Evolutionary conservation across 768 basidiomycete genomes (phyloP).

Genomic region (Russula brevipes): DNA sequence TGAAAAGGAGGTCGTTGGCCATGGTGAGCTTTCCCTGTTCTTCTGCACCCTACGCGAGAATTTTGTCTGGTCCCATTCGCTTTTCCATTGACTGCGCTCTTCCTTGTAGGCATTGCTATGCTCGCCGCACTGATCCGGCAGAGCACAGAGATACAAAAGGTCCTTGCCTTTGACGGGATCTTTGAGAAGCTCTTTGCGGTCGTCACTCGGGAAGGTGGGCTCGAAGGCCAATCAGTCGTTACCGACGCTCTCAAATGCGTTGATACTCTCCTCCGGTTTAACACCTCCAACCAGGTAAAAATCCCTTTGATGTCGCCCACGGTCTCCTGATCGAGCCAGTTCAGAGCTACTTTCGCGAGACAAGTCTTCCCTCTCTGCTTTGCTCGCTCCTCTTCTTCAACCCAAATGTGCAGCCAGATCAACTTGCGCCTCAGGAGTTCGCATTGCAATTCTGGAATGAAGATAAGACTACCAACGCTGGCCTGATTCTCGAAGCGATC

Average conservation of each 20-base stretch:
- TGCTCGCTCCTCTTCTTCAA: slow-evolving; percentile 70
- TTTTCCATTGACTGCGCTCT: slow-evolving; percentile 3
- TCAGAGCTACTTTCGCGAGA: slow-evolving; percentile 96
- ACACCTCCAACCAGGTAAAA: slow-evolving; percentile 86
- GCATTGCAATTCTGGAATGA: slow-evolving; percentile 95
- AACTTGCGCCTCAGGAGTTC: slow-evolving; percentile 77
- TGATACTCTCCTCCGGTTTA: slow-evolving; percentile 84
- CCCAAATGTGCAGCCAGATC: slow-evolving; percentile 50
- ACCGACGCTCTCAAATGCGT: slow-evolving; percentile 83
- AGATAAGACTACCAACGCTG: slow-evolving; percentile 78
- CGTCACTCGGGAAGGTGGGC: slow-evolving; percentile 80
- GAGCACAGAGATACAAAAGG: slow-evolving; percentile 92
- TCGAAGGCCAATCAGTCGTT: slow-evolving; percentile 84
- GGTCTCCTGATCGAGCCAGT: slow-evolving; percentile 22
- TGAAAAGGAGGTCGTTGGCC: slow-evolving; percentile 81
- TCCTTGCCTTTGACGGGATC: slow-evolving; percentile 92
- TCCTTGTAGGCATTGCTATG: slow-evolving; percentile 71
- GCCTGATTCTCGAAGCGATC: slow-evolving; percentile 75
- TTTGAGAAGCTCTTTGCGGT: slow-evolving; percentile 95
- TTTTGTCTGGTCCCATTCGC: not conserved
- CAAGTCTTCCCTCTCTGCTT: slow-evolving; percentile 61
- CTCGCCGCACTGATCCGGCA: slow-evolving; percentile 77
- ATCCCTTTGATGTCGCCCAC: slow-evolving; percentile 19
- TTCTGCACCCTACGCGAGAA: not conserved
- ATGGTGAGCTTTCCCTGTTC: slow-evolving; percentile 50